These are phyloP conservation scores for Talaromyces funiculosus DNA, from an alignment of 2,329 filamentous ascomycete species.

Conservation along the genomic window DNA sequence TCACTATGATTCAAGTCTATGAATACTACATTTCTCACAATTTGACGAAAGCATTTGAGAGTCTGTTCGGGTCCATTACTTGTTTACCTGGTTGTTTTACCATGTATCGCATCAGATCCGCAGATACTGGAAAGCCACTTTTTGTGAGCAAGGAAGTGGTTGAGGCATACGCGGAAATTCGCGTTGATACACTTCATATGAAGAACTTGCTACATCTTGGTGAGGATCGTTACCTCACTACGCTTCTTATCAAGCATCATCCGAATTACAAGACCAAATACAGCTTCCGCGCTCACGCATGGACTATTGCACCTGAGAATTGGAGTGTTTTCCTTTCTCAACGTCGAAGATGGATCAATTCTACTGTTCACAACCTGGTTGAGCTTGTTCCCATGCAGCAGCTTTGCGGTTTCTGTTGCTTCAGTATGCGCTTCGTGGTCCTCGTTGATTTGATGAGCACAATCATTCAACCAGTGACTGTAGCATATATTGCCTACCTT, in stretches of 20 bases:
- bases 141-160: slow-evolving; percentile 93
- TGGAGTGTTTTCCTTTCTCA: slow-evolving; percentile 95
- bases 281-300: slow-evolving; percentile 83
- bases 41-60: slow-evolving; percentile 92
- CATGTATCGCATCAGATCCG: slow-evolving; percentile 95
- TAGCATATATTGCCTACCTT: slow-evolving; percentile 85
- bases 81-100: slow-evolving; percentile 98
- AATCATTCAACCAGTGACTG: slow-evolving; percentile 81
- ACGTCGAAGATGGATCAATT: slow-evolving; percentile 99
- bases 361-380: slow-evolving; percentile 93
- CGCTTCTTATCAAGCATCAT: slow-evolving; percentile 86
- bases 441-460: slow-evolving; percentile 91
- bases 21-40: slow-evolving; percentile 99
- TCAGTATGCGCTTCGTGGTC: slow-evolving; percentile 98
- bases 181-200: slow-evolving; percentile 96
- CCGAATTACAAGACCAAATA: slow-evolving; percentile 98
- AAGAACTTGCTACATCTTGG: slow-evolving; percentile 96
- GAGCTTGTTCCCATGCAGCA: slow-evolving; percentile 90
- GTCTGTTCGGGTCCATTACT: slow-evolving; percentile 92
- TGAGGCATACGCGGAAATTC: slow-evolving; percentile 81
- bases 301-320: slow-evolving; percentile 93
- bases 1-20: slow-evolving; percentile 99
- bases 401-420: slow-evolving; percentile 99
- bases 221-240: slow-evolving; percentile 96
- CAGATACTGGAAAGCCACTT: slow-evolving; percentile 88